These are phyloP conservation scores for Kodamaea derodonti DNA, from an alignment of 1,139 yeast species.

Conservation along the genomic window DNA sequence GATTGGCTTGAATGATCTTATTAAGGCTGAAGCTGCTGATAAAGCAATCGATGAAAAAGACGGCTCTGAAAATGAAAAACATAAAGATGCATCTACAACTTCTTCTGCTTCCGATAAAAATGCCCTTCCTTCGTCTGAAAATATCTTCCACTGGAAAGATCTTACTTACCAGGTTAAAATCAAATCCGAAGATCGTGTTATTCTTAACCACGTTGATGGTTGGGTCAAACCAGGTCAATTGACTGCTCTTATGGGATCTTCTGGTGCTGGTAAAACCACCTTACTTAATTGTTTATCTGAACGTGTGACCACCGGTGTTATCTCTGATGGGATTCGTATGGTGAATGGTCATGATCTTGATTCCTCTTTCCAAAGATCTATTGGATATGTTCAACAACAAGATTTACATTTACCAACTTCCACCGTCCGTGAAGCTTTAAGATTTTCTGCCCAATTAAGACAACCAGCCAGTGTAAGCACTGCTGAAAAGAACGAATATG, in stretches of 20 bases:
- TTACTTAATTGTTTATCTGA: constrained; percentile 68
- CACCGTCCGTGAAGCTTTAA: constrained; percentile 75
- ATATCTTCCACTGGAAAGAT: constrained; percentile 77
- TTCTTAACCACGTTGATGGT: constrained; percentile 70
- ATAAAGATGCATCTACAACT: background rate
- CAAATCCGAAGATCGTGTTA: constrained; percentile 59
- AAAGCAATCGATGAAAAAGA: background rate
- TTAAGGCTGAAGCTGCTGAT: constrained; percentile 12
- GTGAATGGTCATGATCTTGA: constrained; percentile 71
- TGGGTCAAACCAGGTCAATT: constrained; percentile 40
- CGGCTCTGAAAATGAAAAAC: background rate
- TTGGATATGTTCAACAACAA: constrained; percentile 83
- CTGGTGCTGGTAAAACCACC: constrained; percentile 88
- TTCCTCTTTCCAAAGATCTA: constrained; percentile 71
- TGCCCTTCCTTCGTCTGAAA: constrained; percentile 15
- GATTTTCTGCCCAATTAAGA: constrained; percentile 69
- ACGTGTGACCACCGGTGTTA: constrained; percentile 75
- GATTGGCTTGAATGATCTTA: constrained; percentile 13
- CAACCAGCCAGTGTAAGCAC: constrained; percentile 55
- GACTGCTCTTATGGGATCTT: constrained; percentile 61
- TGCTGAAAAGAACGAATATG: constrained; percentile 64
- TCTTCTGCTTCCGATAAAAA: constrained; percentile 6
- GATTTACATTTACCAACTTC: constrained; percentile 72
- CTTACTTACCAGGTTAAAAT: constrained; percentile 71
- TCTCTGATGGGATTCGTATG: constrained; percentile 65